Evolutionary conservation across 1,284 basidiomycete species (phyloP).

Genomic region (Entoloma clypeatum): DNA sequence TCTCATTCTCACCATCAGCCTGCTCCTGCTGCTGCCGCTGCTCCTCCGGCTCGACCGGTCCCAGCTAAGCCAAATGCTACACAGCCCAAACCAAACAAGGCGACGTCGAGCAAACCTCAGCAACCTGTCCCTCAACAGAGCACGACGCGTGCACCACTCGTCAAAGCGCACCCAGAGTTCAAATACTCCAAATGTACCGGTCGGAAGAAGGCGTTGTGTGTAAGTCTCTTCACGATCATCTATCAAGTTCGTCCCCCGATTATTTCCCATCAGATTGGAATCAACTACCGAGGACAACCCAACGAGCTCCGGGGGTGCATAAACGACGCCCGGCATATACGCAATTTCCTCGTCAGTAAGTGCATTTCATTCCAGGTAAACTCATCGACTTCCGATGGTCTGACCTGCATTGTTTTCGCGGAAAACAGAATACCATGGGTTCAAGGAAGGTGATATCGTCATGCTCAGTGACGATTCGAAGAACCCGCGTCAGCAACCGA

Average conservation of each 20-base stretch:
- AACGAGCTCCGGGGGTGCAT: slow-evolving; percentile 74
- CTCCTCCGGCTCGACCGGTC: too few relatives aligned
- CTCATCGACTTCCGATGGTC: background rate
- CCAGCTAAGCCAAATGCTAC: too few relatives aligned
- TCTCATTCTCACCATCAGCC: slow-evolving; percentile 4
- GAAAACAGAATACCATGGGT: too few relatives aligned
- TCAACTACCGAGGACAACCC: slow-evolving; percentile 71
- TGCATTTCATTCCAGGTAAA: slow-evolving; percentile 8
- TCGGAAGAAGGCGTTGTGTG: slow-evolving; percentile 68
- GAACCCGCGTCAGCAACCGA: slow-evolving; percentile 62
- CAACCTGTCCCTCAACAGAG: too few relatives aligned
- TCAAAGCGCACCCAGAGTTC: slow-evolving; percentile 32
- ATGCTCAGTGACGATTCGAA: slow-evolving; percentile 72
- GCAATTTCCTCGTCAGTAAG: slow-evolving; percentile 67
- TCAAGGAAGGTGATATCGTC: slow-evolving; percentile 70
- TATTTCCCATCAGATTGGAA: slow-evolving; percentile 53
- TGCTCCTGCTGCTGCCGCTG: slow-evolving; percentile 12
- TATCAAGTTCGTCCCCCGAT: slow-evolving; percentile 9
- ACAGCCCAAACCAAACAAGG: too few relatives aligned
- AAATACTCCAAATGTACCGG: slow-evolving; percentile 73
- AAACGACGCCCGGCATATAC: slow-evolving; percentile 77
- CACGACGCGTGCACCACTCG: slow-evolving; percentile 16
- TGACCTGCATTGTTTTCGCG: too few relatives aligned
- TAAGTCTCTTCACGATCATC: slow-evolving; percentile 33
- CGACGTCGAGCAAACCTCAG: too few relatives aligned